Conservation (phyloP, 2,329 filamentous ascomycete species). For the Talaromyces albobiverticillius region DNA sequence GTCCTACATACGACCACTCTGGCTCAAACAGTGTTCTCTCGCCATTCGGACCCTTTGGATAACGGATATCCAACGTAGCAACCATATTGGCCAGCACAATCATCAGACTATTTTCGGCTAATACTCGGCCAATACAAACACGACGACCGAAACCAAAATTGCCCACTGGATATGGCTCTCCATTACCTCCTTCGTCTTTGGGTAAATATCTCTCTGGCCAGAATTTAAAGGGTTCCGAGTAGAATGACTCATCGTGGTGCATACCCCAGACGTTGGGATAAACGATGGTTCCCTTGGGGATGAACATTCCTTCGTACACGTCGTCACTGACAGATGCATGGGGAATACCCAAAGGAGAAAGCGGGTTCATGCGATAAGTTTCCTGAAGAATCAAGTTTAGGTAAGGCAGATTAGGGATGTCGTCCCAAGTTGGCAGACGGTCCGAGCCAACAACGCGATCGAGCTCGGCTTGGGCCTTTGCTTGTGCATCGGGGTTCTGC, state of each 20-base stretch:
- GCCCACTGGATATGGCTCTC: slow-evolving; percentile 3
- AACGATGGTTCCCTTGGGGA: slow-evolving; percentile 53
- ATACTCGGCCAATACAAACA: slow-evolving; percentile 2
- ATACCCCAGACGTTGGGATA: slow-evolving; percentile 48
- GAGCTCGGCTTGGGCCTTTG: slow-evolving; percentile 47
- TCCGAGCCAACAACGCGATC: slow-evolving; percentile 47
- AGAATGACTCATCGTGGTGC: slow-evolving; percentile 45
- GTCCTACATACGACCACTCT: slow-evolving; percentile 2
- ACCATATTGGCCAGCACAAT: slow-evolving; percentile 6
- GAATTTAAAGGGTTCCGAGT: slow-evolving; percentile 33
- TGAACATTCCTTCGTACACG: slow-evolving; percentile 55
- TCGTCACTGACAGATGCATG: slow-evolving; percentile 56
- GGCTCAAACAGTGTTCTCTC: slow-evolving; percentile 3
- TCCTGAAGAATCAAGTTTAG: slow-evolving; percentile 50
- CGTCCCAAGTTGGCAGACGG: slow-evolving; percentile 48
- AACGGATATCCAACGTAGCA: background rate
- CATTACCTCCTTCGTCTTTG: background rate
- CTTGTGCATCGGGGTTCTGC: slow-evolving; percentile 26
- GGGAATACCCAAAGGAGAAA: slow-evolving; percentile 53
- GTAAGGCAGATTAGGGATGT: slow-evolving; percentile 44
- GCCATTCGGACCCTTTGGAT: background rate
- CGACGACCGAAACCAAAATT: slow-evolving; percentile 4
- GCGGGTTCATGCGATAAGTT: slow-evolving; percentile 44
- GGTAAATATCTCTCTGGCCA: slow-evolving; percentile 27
- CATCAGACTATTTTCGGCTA: background rate